A percentile compares a stretch with the other conserved stretches of the same genome.
Evolutionary conservation across 495 filamentous ascomycete species (phyloP).

Genomic region (Margaritispora aquatica): DNA sequence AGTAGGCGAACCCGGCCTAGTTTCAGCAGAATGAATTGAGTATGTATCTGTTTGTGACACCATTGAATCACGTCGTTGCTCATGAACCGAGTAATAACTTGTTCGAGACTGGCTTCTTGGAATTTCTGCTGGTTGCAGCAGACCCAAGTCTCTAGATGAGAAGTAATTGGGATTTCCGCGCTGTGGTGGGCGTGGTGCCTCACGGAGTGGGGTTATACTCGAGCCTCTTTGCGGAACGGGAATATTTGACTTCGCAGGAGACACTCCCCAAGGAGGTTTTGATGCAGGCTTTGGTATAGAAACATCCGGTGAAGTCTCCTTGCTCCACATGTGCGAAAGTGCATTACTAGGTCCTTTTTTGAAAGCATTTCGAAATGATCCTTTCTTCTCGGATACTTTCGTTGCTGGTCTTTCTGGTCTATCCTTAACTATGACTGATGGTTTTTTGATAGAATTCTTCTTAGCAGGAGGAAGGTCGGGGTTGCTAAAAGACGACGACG

Average conservation of each 20-base stretch:
- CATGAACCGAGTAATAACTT: constrained; percentile 45
- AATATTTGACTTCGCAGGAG: constrained; percentile 6
- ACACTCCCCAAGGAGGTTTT: constrained; percentile 19
- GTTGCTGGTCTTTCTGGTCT: constrained; percentile 8
- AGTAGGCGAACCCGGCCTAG: constrained; percentile 44
- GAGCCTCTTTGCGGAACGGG: constrained; percentile 16
- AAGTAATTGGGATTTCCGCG: constrained; percentile 31
- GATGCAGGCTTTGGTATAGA: constrained; percentile 3
- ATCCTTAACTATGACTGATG: constrained; percentile 13
- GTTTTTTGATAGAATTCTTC: constrained; percentile 21
- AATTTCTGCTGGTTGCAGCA: constrained; percentile 2
- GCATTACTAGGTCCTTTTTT: constrained; percentile 21
- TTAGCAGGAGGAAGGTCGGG: constrained; percentile 23
- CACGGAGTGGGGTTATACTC: constrained; percentile 17
- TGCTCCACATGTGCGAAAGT: constrained; percentile 24
- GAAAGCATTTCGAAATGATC: constrained; percentile 23
- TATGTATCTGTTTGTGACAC: constrained; percentile 55
- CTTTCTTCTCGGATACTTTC: constrained; percentile 23
- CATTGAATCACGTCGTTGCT: constrained; percentile 49
- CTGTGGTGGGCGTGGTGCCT: constrained; percentile 35
- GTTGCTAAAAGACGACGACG: constrained; percentile 18
- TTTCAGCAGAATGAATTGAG: constrained; percentile 40
- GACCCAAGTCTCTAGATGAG: constrained; percentile 26
- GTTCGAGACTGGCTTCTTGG: constrained; percentile 32
- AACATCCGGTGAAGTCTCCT: constrained; percentile 14